Base-by-base conservation (phyloP, 176 grass and related monocot species). In the Typha latifolia region DNA sequence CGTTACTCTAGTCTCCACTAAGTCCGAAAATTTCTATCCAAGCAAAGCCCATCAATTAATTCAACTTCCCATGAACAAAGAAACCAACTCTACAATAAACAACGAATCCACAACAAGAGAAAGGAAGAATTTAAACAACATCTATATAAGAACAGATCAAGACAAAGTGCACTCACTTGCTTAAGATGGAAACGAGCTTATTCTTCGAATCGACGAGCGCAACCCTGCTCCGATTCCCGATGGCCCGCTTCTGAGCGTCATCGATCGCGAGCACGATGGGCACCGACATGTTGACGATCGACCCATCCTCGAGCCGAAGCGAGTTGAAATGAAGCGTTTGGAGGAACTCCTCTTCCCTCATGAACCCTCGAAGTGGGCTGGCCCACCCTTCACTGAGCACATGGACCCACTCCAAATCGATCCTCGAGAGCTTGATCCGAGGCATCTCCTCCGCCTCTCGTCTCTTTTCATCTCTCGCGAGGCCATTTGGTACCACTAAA, bases 291-390 rank as follows among this genome's bases (percentile, higher is more conserved):
- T 92, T 97, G 80, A 87, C 94, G 52, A 82, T 15, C 56, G 7
- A 52, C 12, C 89, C 94, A 64, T 90, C 89, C 47, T 14, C 70
- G 57, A 79, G 89, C 32, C 94, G 94, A 79, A 99, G 78, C 66
- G 89, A 76, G 73, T 85, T 90, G 62, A 99, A 99, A 90, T 99
- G 94, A 99, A 99, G 94, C 80, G 94, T 66, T 93, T 99, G 94
- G 94, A 99, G 89, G 83, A 99, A 99, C 94, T 99, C 89, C 65
- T 57, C 21, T 83, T 99, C 89, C 12, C 94, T 82, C 94, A 99
- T 99, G 94, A 99, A 99, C 47, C 94, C 94, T 32, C 79, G 79
- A 4, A 99, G 89, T 4, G 94, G 94, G 79, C 89, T 93, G 0
- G 94, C 94, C 94, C 94, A 99, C 63, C 94, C 94, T 47, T 99